These are phyloP conservation scores for Stenogyne calaminthoides DNA, from an alignment of 305 asterid species.

Conservation along the genomic window DNA sequence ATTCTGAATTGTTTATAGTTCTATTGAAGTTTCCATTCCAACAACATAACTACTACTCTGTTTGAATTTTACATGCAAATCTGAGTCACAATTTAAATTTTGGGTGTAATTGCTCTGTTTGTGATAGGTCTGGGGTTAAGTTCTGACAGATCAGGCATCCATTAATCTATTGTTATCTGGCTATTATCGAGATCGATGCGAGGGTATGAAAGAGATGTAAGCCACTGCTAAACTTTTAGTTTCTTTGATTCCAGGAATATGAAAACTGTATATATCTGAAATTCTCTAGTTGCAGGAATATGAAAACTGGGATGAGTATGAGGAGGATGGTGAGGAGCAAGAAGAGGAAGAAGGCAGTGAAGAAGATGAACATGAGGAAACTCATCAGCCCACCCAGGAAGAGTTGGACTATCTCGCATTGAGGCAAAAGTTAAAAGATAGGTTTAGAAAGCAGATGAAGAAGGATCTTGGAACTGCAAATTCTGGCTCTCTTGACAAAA, in stretches of 20 bases:
- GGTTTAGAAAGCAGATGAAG: slow-evolving; percentile 63
- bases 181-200: slow-evolving; percentile 40
- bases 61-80: slow-evolving; percentile 15
- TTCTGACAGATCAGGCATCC: slow-evolving; percentile 24
- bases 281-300: slow-evolving; percentile 46
- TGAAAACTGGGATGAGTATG: slow-evolving; percentile 84
- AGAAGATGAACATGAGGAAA: slow-evolving; percentile 55
- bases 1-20: background rate
- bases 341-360: slow-evolving; percentile 50
- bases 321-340: slow-evolving; percentile 58
- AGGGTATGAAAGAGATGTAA: slow-evolving; percentile 60
- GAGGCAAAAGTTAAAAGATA: slow-evolving; percentile 74
- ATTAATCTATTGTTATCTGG: slow-evolving; percentile 23
- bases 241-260: too few relatives aligned
- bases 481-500: slow-evolving; percentile 46
- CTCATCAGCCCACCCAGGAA: slow-evolving; percentile 68
- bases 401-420: slow-evolving; percentile 71
- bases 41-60: background rate
- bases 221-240: slow-evolving; percentile 23
- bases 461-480: slow-evolving; percentile 64
- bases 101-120: background rate
- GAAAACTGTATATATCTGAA: background rate
- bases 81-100: background rate
- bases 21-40: background rate
- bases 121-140: slow-evolving; percentile 26